Conservation (phyloP, 1,284 basidiomycete genomes). For the Naganishia cerealis region DNA sequence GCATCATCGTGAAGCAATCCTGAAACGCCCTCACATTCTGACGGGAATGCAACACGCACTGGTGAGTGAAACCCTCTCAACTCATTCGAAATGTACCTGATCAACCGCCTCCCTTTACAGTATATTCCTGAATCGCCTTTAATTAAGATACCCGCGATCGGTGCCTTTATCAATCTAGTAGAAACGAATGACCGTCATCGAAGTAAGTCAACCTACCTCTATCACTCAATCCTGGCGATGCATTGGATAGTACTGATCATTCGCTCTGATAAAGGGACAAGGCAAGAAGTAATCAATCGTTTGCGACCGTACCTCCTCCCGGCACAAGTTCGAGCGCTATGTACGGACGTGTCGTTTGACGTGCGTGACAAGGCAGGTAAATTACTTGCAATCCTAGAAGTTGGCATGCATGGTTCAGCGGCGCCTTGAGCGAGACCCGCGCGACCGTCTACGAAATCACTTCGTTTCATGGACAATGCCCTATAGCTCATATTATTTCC, state of each 20-base stretch:
- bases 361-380: slow-evolving; percentile 33
- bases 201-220: slow-evolving; percentile 8
- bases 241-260: not conserved
- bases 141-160: slow-evolving; percentile 46
- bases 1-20: slow-evolving; percentile 40
- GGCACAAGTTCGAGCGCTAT: slow-evolving; percentile 18
- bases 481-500: not conserved
- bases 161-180: slow-evolving; percentile 47
- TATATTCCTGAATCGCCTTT: slow-evolving; percentile 37
- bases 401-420: slow-evolving; percentile 3
- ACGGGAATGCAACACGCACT: slow-evolving; percentile 40
- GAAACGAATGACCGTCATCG: slow-evolving; percentile 42
- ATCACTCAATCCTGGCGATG: not conserved
- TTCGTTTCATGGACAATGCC: not conserved
- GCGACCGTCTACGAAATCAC: not conserved
- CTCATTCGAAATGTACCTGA: not conserved
- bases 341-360: slow-evolving; percentile 33
- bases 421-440: not conserved
- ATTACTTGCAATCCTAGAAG: slow-evolving; percentile 27
- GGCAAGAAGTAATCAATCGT: slow-evolving; percentile 32
- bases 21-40: slow-evolving; percentile 41
- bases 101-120: not conserved
- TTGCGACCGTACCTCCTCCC: slow-evolving; percentile 30
- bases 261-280: slow-evolving; percentile 12
- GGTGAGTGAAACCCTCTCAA: slow-evolving; percentile 37